phyloP scores from a whole-genome alignment of 1,139 yeast genomes.

The Kodamaea sp. region DNA sequence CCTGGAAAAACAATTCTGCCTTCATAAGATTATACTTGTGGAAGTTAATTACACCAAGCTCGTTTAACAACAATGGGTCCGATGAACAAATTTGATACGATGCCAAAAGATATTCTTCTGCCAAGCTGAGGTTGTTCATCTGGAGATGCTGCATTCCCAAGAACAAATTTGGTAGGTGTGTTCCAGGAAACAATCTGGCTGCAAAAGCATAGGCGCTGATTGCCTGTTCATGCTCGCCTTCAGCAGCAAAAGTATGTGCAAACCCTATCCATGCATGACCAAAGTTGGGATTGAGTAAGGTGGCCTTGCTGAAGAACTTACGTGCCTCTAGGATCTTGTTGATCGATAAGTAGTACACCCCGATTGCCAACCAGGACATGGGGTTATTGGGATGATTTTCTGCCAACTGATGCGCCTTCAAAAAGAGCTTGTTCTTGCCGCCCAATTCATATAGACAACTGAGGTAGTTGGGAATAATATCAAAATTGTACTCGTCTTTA shows the following conservation, averaged over 20 bases:
- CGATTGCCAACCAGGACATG: constrained; percentile 91
- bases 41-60: constrained; percentile 85
- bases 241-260: constrained; percentile 96
- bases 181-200: constrained; percentile 89
- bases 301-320: constrained; percentile 84
- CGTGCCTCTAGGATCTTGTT: constrained; percentile 81
- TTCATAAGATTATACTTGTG: constrained; percentile 67
- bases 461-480: constrained; percentile 76
- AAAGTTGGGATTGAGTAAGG: constrained; percentile 83
- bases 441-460: constrained; percentile 86
- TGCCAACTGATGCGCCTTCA: constrained; percentile 82
- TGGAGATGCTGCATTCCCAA: constrained; percentile 96
- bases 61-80: constrained; percentile 88
- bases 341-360: constrained; percentile 80
- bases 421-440: constrained; percentile 76
- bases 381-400: constrained; percentile 82
- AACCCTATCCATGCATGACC: constrained; percentile 99
- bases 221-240: constrained; percentile 98
- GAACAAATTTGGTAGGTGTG: constrained; percentile 86
- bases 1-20: constrained; percentile 72
- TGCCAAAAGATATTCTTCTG: constrained; percentile 81
- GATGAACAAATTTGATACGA: constrained; percentile 76
- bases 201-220: constrained; percentile 97
- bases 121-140: constrained; percentile 76
- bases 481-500: constrained; percentile 69